Base-by-base conservation (phyloP, 2,329 filamentous ascomycete genomes). In the Dactylonectria macrodidyma region DNA sequence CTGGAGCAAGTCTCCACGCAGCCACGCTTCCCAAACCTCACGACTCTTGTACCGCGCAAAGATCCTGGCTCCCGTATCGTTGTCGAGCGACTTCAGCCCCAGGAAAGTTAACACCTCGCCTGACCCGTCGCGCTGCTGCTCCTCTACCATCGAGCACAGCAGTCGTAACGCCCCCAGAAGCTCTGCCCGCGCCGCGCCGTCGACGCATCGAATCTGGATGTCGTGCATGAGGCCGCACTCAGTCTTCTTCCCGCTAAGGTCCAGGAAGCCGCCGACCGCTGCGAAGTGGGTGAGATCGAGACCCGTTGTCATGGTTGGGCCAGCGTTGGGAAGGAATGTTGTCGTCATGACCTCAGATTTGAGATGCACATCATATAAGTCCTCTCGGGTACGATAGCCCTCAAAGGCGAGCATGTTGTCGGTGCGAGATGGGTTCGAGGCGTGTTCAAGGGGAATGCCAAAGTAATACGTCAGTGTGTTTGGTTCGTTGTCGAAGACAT, bases 391-490 rank as follows among this genome's bases (percentile, higher is more conserved):
- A 19, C 59, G 48, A 47, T 74, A 76, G 44, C 66, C 59, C 58
- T 76, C 74, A 22, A 76, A 74, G 47, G 74, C 72, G 50, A 74
- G 66, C 67, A 76, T 71, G 64, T 67, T 68, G 59, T 73, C 67
- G 48, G 73, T 75, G 5, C 71, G 68, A 41, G 71, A 74, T 3
- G 66, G 72, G 56, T 67, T 52, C 14, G 66, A 54, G 47, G 70
- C 71, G 52, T 73, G 69, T 26, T 75, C 69, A 33, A 76, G 71
- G 16, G 81, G 82, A 52, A 84, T 78, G 58, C 81, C 81, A 68
- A 84, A 84, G 75, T 83, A 84, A 74, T 83, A 84, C 2, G 81
- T 78, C 68, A 79, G 73, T 1, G 80, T 83, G 11, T 78, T 79
- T 47, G 75, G 77, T 67, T 83, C 80, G 7, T 77, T 71, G 57